Evolutionary conservation across 2,329 filamentous ascomycete species (phyloP).

Genomic region (Epichloe amarillans): DNA sequence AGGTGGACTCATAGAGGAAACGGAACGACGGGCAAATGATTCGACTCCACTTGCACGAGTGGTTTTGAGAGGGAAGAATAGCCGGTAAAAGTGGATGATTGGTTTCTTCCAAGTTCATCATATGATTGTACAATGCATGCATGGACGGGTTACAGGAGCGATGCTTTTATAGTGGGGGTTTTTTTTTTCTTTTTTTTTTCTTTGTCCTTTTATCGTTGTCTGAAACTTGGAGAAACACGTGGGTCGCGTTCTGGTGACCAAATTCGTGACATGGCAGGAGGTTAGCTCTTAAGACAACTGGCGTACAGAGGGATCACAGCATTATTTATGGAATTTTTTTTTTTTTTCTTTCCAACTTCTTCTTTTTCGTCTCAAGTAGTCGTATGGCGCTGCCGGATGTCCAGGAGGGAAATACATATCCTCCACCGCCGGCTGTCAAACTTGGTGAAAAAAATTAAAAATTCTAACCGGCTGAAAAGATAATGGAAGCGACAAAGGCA

Average conservation of each 20-base stretch:
- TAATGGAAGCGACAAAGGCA: neutral
- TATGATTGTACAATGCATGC: neutral
- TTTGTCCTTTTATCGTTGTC: neutral
- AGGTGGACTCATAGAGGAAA: conserved; percentile 18
- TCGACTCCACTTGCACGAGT: too few relatives aligned
- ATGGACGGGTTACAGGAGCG: neutral
- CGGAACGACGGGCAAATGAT: neutral
- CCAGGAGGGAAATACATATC: too few relatives aligned
- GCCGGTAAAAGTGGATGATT: too few relatives aligned
- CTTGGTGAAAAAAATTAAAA: too few relatives aligned
- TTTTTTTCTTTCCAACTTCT: neutral
- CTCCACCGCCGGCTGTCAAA: too few relatives aligned
- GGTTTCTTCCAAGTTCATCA: neutral
- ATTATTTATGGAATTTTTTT: neutral
- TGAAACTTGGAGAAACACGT: neutral
- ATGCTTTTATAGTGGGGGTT: neutral
- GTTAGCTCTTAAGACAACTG: too few relatives aligned
- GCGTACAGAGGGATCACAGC: too few relatives aligned
- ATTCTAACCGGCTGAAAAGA: too few relatives aligned
- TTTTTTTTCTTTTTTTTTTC: neutral
- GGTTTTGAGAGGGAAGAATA: too few relatives aligned
- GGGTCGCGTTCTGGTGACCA: neutral
- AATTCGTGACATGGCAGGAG: neutral
- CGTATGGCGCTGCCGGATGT: too few relatives aligned
- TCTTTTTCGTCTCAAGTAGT: neutral